Evolutionary conservation across 306 rosid species (phyloP), one percentile per base, ranked within the genome.

Genomic region (Bauhinia variegata): DNA sequence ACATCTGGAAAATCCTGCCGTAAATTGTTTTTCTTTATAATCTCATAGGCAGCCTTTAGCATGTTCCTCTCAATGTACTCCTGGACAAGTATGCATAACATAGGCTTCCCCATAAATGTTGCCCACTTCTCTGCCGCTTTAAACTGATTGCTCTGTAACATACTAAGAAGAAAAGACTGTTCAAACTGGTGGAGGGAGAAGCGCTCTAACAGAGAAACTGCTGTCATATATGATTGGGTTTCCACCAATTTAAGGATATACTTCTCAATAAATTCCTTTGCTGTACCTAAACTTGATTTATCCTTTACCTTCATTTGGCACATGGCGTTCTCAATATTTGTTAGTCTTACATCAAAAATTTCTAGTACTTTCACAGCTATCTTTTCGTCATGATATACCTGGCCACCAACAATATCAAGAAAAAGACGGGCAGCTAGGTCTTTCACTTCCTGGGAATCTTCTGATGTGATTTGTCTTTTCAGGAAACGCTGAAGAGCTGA

Each of bases 111-210:
- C 83, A 86, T 95, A 78, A 76, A 95, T 50, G 89, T 73, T 44
- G 99, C 97, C 97, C 96, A 90, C 83, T 90, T 95, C 76, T 90
- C 97, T 58, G 99, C 99, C 12, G 96, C 89, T 85, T 86, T 88
- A 72, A 86, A 86, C 70, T 95, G 85, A 37, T 78, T 83, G 55
- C 50, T 77, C 66, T 82, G 75, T 63, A 95, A 68, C 99, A 95
- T 88, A 42, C 71, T 79, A 62, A 38, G 60, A 37, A 95, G 89
- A 85, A 95, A 84, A 60, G 92, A 85, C 65, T 86, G 67, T 46
- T 83, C 85, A 65, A 80, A 86, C 34, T 80, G 87, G 59, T 68
- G 50, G 67, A 88, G 83, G 36, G 89, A 86, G 78, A 95, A 90
- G 78, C 79, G 97, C 78, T 84, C 99, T 37, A 95, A 75, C 41